Evolutionary conservation across 2,329 filamentous ascomycete species (phyloP).

Genomic region (Calonectria pseudoreteaudii): DNA sequence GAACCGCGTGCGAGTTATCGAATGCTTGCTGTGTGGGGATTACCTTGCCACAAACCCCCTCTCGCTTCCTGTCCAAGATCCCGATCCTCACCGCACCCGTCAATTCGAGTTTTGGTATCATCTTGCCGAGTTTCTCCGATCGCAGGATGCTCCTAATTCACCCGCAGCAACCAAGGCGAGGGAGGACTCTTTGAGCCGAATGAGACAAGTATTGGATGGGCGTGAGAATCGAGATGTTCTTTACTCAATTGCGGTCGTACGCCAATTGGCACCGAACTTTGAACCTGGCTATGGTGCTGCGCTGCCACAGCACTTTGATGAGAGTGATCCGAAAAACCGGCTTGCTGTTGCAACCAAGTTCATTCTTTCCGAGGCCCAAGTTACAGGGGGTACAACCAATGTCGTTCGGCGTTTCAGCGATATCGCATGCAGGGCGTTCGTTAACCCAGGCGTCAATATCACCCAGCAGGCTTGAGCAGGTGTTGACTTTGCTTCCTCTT

Average conservation of each 20-base stretch:
- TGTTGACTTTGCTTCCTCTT: not conserved
- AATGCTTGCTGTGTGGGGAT: conserved; percentile 80
- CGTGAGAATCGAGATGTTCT: conserved; percentile 91
- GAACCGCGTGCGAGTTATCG: conserved; percentile 79
- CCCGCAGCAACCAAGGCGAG: conserved; percentile 61
- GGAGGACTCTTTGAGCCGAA: conserved; percentile 72
- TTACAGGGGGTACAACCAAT: conserved; percentile 77
- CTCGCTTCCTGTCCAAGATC: conserved; percentile 59
- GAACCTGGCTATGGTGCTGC: conserved; percentile 68
- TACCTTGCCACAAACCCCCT: conserved; percentile 71
- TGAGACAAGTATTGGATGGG: conserved; percentile 80
- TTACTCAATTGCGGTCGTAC: conserved; percentile 86
- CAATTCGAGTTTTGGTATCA: conserved; percentile 87
- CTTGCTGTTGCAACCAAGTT: conserved; percentile 78
- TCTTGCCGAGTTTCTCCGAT: conserved; percentile 74
- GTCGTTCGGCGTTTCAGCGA: conserved; percentile 78
- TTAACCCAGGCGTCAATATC: conserved; percentile 64
- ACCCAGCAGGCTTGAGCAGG: conserved; percentile 42
- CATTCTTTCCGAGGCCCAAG: conserved; percentile 72
- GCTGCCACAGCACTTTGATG: conserved; percentile 71
- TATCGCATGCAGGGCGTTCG: conserved; percentile 72
- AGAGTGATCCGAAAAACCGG: conserved; percentile 74
- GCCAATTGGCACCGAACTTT: conserved; percentile 77
- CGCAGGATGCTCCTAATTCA: conserved; percentile 68
- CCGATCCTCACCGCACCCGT: conserved; percentile 66